Evolutionary conservation across 2,329 filamentous ascomycete genomes (phyloP).

Genomic region (Cladosporium sphaerospermum): DNA sequence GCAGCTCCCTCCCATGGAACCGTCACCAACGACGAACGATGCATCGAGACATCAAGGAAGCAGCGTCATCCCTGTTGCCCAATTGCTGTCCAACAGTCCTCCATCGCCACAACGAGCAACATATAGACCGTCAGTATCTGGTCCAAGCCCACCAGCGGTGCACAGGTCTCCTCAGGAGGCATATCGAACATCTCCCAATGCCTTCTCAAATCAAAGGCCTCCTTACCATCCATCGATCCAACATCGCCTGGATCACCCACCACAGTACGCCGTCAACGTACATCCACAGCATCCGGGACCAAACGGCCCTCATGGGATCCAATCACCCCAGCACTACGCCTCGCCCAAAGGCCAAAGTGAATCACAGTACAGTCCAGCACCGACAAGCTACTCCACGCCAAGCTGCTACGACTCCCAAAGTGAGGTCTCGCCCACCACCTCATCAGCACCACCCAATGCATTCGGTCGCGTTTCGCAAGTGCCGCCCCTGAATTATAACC

Average conservation of each 20-base stretch:
- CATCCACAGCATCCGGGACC: constrained; percentile 11
- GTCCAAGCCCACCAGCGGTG: constrained; percentile 8
- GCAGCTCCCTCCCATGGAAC: constrained; percentile 33
- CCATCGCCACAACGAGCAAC: constrained; percentile 19
- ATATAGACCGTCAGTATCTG: constrained; percentile 27
- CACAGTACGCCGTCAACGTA: constrained; percentile 12
- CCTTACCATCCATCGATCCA: constrained; percentile 16
- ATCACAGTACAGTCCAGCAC: constrained; percentile 16
- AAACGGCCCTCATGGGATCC: background rate
- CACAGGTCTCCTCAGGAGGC: constrained; percentile 7
- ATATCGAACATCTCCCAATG: constrained; percentile 1
- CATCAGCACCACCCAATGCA: background rate
- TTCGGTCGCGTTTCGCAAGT: constrained; percentile 13
- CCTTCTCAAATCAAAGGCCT: constrained; percentile 21
- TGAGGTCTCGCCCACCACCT: background rate
- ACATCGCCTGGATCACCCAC: constrained; percentile 17
- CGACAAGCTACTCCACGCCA: constrained; percentile 16
- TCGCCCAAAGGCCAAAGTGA: background rate
- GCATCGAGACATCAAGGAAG: constrained; percentile 2
- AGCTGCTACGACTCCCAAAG: constrained; percentile 15
- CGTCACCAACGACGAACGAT: constrained; percentile 27
- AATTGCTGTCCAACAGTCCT: constrained; percentile 22
- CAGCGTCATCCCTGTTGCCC: constrained; percentile 17
- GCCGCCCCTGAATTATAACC: constrained; percentile 36
- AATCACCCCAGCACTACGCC: constrained; percentile 9